Evolutionary conservation across 2,329 filamentous ascomycete genomes (phyloP), one percentile per base, ranked within the genome.

Genomic region (Colletotrichum scovillei): DNA sequence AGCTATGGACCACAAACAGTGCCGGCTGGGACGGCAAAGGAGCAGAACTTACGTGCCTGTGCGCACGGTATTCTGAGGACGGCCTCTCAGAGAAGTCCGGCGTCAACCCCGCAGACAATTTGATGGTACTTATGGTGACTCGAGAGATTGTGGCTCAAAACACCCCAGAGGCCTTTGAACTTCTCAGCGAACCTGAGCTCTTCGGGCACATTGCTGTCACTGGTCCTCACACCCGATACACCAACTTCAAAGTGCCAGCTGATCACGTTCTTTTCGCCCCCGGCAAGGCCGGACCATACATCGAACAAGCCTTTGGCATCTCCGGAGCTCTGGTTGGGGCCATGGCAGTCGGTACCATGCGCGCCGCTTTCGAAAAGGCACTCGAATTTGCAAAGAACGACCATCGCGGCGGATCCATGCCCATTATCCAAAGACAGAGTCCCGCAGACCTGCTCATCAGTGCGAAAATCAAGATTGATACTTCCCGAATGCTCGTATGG

Each of bases 341-440:
- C 2, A 89, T 90, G 85, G 82, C 82, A 11, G 86, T 88, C 0
- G 87, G 87, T 2, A 80, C 90, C 53, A 88, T 89, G 86, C 83
- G 88, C 0, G 84, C 85, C 0, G 84, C 85, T 0, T 90, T 90
- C 74, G 87, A 89, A 16, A 83, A 83, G 0, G 87, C 87, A 1
- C 78, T 90, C 1, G 75, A 76, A 1, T 90, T 89, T 73, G 86
- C 86, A 2, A 88, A 86, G 75, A 65, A 66, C 0, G 84, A 90
- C n/a, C 75, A 78, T 2, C 80, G 88, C 1, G 81, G 86, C 19
- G 88, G 88, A 2, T 82, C 79, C 1, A 80, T 83, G 32, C 80
- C 82, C 0, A 81, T 90, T 52, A 77, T 89, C 7, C 79, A 86
- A 71, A 82, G 85, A 19, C 88, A 90, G 76, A 83, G 83, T 30